Evolutionary conservation across 257 asterid species (phyloP).

Genomic region (Solanum ossicruentum): DNA sequence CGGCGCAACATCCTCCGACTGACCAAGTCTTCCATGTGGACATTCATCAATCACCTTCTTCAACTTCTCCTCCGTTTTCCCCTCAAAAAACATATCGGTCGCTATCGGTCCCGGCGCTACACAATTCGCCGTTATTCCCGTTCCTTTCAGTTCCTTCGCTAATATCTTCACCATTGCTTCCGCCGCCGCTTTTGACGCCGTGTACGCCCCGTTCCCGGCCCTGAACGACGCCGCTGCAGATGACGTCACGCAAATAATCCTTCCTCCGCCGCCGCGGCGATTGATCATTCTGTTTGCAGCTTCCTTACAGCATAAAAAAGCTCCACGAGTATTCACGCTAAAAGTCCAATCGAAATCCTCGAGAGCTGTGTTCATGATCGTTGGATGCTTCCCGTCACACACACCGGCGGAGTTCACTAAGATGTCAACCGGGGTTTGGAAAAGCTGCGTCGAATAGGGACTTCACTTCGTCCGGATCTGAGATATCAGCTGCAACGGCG

Average conservation of each 20-base stretch:
- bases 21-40: conserved; percentile 51
- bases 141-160: conserved; percentile 67
- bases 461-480: conserved; percentile 45
- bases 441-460: conserved; percentile 50
- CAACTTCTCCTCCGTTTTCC: conserved; percentile 44
- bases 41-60: conserved; percentile 23
- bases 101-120: conserved; percentile 61
- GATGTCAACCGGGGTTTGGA: conserved; percentile 32
- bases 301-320: conserved; percentile 45
- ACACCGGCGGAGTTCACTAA: conserved; percentile 52
- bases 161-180: conserved; percentile 60
- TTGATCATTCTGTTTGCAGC: conserved; percentile 34
- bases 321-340: conserved; percentile 43
- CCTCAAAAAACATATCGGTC: conserved; percentile 47
- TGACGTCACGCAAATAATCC: conserved; percentile 41
- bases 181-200: conserved; percentile 66
- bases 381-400: conserved; percentile 32
- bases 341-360: conserved; percentile 50
- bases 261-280: conserved; percentile 53
- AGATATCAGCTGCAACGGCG: conserved; percentile 38
- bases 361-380: conserved; percentile 25
- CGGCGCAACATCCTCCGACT: conserved; percentile 42
- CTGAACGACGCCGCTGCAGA: conserved; percentile 23
- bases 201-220: conserved; percentile 45
- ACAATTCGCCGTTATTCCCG: conserved; percentile 47